These are phyloP conservation scores for Vigna hirtella DNA, from an alignment of 306 rosid genomes.

Conservation along the genomic window DNA sequence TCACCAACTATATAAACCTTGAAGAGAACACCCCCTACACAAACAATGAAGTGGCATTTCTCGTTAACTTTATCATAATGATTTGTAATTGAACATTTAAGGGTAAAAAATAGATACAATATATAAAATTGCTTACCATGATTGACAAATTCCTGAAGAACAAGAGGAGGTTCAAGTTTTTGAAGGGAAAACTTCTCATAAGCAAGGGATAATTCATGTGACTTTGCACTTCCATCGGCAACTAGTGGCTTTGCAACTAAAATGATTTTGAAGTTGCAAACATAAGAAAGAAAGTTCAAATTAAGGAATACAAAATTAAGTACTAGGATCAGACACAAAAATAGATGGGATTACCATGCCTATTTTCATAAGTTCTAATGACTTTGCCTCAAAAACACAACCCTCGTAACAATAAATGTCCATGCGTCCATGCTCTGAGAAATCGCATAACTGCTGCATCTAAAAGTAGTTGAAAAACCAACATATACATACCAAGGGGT, in stretches of 20 bases:
- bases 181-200: constrained; percentile 79
- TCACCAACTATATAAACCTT: constrained; percentile 94
- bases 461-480: constrained; percentile 44
- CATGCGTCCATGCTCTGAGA: constrained; percentile 46
- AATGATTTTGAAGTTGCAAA: constrained; percentile 42
- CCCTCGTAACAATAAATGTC: constrained; percentile 45
- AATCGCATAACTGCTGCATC: constrained; percentile 43
- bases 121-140: constrained; percentile 65
- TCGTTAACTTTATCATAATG: constrained; percentile 25
- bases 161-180: constrained; percentile 91
- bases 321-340: constrained; percentile 29
- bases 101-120: constrained; percentile 24
- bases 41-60: constrained; percentile 29
- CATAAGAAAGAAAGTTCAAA: constrained; percentile 8
- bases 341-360: constrained; percentile 42
- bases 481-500: constrained; percentile 77
- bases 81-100: not conserved
- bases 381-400: constrained; percentile 47
- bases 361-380: constrained; percentile 38
- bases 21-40: constrained; percentile 88
- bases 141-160: constrained; percentile 92
- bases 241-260: constrained; percentile 95
- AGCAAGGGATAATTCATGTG: constrained; percentile 88
- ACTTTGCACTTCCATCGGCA: constrained; percentile 91
- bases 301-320: constrained; percentile 24